phyloP scores from a whole-genome alignment of 352 stramenopile species.

The Halophytophthora polymorphica region DNA sequence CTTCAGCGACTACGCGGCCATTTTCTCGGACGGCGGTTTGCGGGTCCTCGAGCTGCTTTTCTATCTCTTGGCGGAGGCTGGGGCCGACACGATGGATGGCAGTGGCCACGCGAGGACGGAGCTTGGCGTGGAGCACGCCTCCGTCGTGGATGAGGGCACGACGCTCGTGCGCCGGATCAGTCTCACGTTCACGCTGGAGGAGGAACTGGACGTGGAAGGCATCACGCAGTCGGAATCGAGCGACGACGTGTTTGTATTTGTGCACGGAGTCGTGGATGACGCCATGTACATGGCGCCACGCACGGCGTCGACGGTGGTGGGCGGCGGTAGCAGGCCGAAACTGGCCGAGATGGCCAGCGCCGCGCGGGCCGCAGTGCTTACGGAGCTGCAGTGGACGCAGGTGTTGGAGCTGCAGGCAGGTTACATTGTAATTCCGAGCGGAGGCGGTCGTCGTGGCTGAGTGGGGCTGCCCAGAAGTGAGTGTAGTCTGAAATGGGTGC shows the following conservation, averaged over 20 bases:
- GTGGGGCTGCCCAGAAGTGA: no score
- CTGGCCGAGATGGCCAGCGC: conserved; percentile 2
- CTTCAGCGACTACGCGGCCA: conserved; percentile 7
- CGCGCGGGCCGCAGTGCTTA: conserved; percentile 3
- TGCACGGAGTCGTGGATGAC: conserved; percentile 5
- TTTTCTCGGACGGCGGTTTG: neutral
- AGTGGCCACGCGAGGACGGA: neutral
- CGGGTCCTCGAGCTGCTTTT: conserved; percentile 3
- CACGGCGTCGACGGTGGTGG: neutral
- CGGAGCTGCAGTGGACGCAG: conserved; percentile 8
- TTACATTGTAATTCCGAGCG: conserved; percentile 7
- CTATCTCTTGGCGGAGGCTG: conserved; percentile 1
- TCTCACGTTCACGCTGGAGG: conserved; percentile 8
- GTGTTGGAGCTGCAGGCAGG: conserved; percentile 7
- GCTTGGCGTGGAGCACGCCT: neutral
- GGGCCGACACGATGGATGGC: no score
- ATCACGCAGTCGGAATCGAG: neutral
- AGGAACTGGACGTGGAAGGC: neutral
- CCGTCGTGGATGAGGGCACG: neutral
- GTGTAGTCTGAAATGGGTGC: no score
- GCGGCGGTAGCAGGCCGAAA: neutral
- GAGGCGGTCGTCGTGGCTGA: neutral
- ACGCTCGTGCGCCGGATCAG: conserved; percentile 1
- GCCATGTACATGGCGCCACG: neutral
- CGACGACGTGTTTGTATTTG: conserved; percentile 7